phyloP scores from a whole-genome alignment of 306 rosid genomes.

The Inga leiocalycina region DNA sequence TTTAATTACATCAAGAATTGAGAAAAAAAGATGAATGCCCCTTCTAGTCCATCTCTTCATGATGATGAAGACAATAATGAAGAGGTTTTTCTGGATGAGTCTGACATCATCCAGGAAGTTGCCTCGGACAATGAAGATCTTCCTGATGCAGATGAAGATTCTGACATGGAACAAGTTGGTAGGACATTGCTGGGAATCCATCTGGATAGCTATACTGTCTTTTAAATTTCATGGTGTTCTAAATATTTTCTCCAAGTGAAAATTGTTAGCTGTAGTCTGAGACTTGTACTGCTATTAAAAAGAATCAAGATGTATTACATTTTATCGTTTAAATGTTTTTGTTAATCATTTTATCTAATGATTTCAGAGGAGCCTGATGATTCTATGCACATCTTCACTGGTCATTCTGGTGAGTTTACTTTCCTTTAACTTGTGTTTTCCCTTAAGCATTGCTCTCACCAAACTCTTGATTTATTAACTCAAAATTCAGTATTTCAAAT shows the following conservation, averaged over 20 bases:
- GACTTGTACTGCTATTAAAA: not conserved
- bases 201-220: not conserved
- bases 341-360: conserved; percentile 14
- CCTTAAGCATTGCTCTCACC: not conserved
- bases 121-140: conserved; percentile 41
- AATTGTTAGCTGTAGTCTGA: not conserved
- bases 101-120: conserved; percentile 40
- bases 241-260: not conserved
- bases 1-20: not conserved
- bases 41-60: conserved; percentile 14
- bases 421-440: not conserved
- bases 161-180: conserved; percentile 32
- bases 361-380: conserved; percentile 75
- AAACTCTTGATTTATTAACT: conserved; percentile 6
- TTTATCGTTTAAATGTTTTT: not conserved
- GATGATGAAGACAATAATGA: conserved; percentile 34
- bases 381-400: conserved; percentile 74
- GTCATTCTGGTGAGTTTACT: conserved; percentile 66
- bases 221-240: not conserved
- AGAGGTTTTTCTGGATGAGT: conserved; percentile 38
- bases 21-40: conserved; percentile 18
- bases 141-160: conserved; percentile 41
- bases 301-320: not conserved
- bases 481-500: not conserved
- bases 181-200: not conserved